A percentile compares a stretch with the other conserved stretches of the same genome.
phyloP scores from a whole-genome alignment of 345 rosid genomes.

The Reutealis trisperma region DNA sequence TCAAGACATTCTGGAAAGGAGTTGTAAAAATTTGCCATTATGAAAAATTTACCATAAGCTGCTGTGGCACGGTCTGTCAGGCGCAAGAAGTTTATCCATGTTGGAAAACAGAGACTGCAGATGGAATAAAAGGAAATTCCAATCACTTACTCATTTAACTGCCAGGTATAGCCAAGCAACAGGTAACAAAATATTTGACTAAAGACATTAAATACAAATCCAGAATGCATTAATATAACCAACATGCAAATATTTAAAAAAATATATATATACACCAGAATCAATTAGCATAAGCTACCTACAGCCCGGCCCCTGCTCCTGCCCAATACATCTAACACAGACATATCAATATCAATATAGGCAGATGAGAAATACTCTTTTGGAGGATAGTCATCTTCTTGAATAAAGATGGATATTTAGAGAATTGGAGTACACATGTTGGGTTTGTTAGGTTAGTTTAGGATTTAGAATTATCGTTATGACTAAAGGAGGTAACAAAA shows the following conservation, averaged over 20 bases:
- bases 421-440: not conserved
- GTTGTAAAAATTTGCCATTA: not conserved
- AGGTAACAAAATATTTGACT: not conserved
- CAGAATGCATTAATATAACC: not conserved
- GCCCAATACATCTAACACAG: not conserved
- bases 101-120: slow-evolving; percentile 78
- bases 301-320: not conserved
- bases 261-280: slow-evolving; percentile 4
- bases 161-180: not conserved
- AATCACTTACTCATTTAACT: slow-evolving; percentile 14
- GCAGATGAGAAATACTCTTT: not conserved
- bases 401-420: not conserved
- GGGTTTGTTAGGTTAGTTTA: not conserved
- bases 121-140: slow-evolving; percentile 18
- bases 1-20: not conserved
- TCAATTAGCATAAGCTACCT: not conserved
- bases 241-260: no score
- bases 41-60: slow-evolving; percentile 70
- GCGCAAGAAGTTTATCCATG: slow-evolving; percentile 81
- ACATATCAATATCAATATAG: not conserved
- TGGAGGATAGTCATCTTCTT: not conserved
- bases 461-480: not conserved
- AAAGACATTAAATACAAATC: not conserved
- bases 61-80: slow-evolving; percentile 87
- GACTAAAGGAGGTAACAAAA: not conserved